Conservation (phyloP, 2,329 filamentous ascomycete genomes). For the Penicillium brevicompactum region DNA sequence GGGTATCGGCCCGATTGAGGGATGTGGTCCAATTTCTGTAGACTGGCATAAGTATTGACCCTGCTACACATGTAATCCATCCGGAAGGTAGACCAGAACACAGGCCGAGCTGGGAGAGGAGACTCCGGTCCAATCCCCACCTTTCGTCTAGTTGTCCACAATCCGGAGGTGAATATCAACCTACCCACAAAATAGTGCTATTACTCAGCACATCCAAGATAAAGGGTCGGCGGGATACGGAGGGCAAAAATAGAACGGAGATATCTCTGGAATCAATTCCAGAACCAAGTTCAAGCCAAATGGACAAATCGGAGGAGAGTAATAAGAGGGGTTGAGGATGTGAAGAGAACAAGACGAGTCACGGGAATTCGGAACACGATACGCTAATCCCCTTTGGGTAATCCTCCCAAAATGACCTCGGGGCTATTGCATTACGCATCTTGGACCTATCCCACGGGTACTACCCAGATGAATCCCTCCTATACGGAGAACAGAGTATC, state of each 20-base stretch:
- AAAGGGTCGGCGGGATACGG: not conserved
- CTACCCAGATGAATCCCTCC: not conserved
- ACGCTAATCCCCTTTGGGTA: constrained; percentile 24
- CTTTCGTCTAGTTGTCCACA: constrained; percentile 21
- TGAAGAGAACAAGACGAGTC: constrained; percentile 31
- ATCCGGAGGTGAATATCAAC: constrained; percentile 20
- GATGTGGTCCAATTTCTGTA: constrained; percentile 6
- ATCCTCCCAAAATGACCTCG: constrained; percentile 8
- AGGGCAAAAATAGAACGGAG: not conserved
- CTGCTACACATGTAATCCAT: not conserved
- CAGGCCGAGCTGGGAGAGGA: constrained; percentile 4
- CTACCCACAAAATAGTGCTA: constrained; percentile 26
- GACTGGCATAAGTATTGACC: not conserved
- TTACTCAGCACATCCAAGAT: constrained; percentile 14
- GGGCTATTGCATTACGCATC: constrained; percentile 1
- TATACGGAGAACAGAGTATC: not conserved
- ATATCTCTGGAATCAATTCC: not conserved
- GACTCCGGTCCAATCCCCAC: constrained; percentile 2
- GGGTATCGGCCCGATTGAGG: constrained; percentile 5
- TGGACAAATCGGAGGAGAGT: constrained; percentile 7
- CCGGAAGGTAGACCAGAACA: not conserved
- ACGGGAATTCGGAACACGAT: constrained; percentile 25
- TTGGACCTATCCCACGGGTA: not conserved
- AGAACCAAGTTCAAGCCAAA: constrained; percentile 9
- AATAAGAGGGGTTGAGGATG: constrained; percentile 26